Evolutionary conservation across 2,329 filamentous ascomycete species (phyloP), one percentile per base, ranked within the genome.

Genomic region (Aureobasidium musti): DNA sequence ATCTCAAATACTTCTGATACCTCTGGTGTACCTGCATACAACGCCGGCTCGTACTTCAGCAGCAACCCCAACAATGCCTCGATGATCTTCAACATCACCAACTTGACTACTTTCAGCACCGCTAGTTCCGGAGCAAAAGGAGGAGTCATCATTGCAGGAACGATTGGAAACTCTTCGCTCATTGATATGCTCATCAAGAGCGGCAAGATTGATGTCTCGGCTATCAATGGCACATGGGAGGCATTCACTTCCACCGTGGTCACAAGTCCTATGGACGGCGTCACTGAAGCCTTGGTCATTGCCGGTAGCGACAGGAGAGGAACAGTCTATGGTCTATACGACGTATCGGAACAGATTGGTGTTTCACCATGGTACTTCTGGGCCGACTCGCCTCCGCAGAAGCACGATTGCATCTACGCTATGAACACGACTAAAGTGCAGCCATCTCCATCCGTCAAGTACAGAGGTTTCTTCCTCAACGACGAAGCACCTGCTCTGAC

Each of bases 331-430:
- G 89, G 89, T 13, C 79, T 90, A 23, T 91, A 91, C 77, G 87
- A 89, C 69, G 76, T 91, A 56, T 89, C 86, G 26, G 88, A 91
- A 76, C 88, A 91, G 74, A 90, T 91, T 67, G 89, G 89, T 30
- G 87, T 91, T 14, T 89, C 86, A 37, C 88, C 87, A 70, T 89
- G 87, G 86, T 84, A 89, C 76, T 89, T 83, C 79, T 89, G 85
- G 81, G 86, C 87, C 6, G 88, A 90, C 73, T 84, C 87, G 1
- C 81, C 86, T 0, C 73, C 82, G 1, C 80, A 82, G 63, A 77
- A 80, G 68, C 81, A 83, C 69, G 74, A 79, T 26, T 78, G 80
- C 7, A 84, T 90, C 64, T 89, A 84, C 69, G 83, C 84, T 5
- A 74, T 86, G 14, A 76, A 82, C 19, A 80, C 78, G 13, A 81